Percentiles rank a stretch among this genome's conserved stretches.
These are phyloP conservation scores for Scutellaria galericulata DNA, from an alignment of 257 asterid species.

Conservation along the genomic window DNA sequence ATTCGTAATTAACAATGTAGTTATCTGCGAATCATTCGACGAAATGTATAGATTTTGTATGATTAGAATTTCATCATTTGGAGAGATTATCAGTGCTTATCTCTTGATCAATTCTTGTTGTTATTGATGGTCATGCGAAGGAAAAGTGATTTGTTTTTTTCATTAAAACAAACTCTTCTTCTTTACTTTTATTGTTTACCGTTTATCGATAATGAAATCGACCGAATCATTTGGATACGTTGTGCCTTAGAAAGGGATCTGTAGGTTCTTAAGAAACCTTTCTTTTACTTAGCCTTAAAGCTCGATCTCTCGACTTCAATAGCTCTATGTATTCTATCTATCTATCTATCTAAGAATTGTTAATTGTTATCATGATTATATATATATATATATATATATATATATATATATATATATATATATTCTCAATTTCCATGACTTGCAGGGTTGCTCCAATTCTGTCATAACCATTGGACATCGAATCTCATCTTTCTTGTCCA, in stretches of 20 bases:
- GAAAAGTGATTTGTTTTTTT: no score
- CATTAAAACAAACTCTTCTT: not conserved
- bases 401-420: not conserved
- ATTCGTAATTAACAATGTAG: not conserved
- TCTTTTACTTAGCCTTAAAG: no score
- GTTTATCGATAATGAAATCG: no score
- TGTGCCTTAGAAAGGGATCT: no score
- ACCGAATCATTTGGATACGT: no score
- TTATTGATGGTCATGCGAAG: not conserved
- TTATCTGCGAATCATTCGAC: not conserved
- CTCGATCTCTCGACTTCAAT: no score
- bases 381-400: not conserved
- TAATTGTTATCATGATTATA: slow-evolving; percentile 4
- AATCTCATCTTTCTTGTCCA: not conserved
- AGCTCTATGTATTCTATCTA: no score
- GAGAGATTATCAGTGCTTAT: not conserved
- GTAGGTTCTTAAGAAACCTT: no score
- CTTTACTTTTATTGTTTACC: no score
- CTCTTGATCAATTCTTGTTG: not conserved
- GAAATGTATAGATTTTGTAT: not conserved
- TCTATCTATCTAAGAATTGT: not conserved
- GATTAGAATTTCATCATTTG: not conserved
- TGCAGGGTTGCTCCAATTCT: slow-evolving; percentile 29
- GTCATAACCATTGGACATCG: not conserved
- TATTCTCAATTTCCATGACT: slow-evolving; percentile 11